Evolutionary conservation across 2,329 filamentous ascomycete genomes (phyloP), one percentile per base, ranked within the genome.

Genomic region (Calonectria honghensis): DNA sequence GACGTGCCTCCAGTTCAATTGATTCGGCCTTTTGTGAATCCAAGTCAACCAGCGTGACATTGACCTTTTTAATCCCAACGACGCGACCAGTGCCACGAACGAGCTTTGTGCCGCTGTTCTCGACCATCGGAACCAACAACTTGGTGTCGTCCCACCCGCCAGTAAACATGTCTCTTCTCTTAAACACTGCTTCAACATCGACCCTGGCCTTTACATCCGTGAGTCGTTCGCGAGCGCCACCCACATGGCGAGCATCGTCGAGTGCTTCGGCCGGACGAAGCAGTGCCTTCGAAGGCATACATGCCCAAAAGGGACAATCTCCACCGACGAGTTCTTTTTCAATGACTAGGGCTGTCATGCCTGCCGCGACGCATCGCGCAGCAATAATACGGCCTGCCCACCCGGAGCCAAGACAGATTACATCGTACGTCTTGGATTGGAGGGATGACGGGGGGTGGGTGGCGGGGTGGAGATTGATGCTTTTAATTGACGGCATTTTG

Each of bases 291-390:
- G 57, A 63, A 27, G 57, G 57, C 37, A 63, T 14, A 18, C 57
- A 63, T 18, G 57, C 57, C 57, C 57, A 63, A 41, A 41, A 63
- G 35, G 57, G 57, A 29, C 57, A 63, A 27, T 63, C 57, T 2
- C 57, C 57, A 11, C 57, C 57, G 9, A 63, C 57, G 16, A 63
- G 57, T 18, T 63, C 57, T 14, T 63, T 63, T 41, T 63, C 57
- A 41, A 63, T 16, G 4, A 63, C 57, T 1, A 63, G 24, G 2
- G 37, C 37, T 31, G 57, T 31, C 57, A 63, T 24, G 3, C 57
- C 57, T 6, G 57, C 57, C 16, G 37, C 35, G 7, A 63, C 57
- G 27, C 57, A 63, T 6, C 57, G 57, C 37, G 57, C 57, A 63
- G 57, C 57, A 3, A 45, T 63, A 14, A 63, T 41, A 24, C 57